Evolutionary conservation across 78 protist species (phyloP), one percentile per base, ranked within the genome.

Genomic region (slime mould (Dictyostelium discoideum)): DNA sequence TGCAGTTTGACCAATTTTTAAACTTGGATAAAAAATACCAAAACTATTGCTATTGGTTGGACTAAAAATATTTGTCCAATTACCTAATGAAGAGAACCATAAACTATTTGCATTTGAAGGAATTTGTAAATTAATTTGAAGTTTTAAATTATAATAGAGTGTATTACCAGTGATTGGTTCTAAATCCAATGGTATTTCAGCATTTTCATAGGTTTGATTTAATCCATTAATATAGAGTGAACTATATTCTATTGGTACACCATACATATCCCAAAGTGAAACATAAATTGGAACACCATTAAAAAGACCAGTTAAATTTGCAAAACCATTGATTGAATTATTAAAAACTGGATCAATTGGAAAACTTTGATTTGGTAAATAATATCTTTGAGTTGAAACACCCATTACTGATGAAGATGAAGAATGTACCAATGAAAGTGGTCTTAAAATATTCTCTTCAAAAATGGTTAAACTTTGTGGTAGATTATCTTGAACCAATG

Each of bases 231-330:
- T 37, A 14, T 46, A 13, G 8, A 16, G 29, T n/a, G 37, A 18
- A 13, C 57, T 29, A 1, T 29, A 50, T 18, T 81, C 26, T 1
- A 8, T 3, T 14, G 78, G 77, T 18, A 89, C 94, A 16, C 72
- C 94, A 42, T 84, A 89, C 94, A 89, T 89, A 48, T 89, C 94
- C 94, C 94, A 89, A 10, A 89, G 94, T 13, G 87, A 32, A n/a
- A 80, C 50, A 24, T 80, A 89, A 4, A 39, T 6, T 11, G 93
- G 76, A 4, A 86, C 24, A 39, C 63, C 63, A 10, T 80, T 46
- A 20, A 20, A 22, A 16, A 77, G 10, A 7, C 69, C 24, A 1
- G 94, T 80, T 2, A 89, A 2, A 46, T 89, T 89, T 16, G 83
- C 87, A 16, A 89, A 67, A 10, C 94, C 94, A n/a, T 39, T 83